Evolutionary conservation across 345 rosid species (phyloP), one percentile per base, ranked within the genome.

Genomic region (Cardamine resedifolia): DNA sequence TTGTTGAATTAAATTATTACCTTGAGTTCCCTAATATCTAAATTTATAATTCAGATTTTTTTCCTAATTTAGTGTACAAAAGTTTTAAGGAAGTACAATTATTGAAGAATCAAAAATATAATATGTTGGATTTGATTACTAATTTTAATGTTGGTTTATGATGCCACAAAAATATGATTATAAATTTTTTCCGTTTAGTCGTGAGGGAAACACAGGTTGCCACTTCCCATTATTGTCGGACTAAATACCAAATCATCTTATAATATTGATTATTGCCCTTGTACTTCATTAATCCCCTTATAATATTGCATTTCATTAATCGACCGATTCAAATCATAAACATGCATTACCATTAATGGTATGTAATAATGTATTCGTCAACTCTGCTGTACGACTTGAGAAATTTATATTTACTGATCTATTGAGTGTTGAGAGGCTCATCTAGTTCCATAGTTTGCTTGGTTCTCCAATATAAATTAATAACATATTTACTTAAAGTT

Each of bases 121-220:
- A 41, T 61, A 9, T 15, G 21, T 23, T 24, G 15, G 2, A 61
- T 61, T 56, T 56, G 23, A 30, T 31, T 33, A 19, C 2, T 58
- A 21, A 1, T 38, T 23, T 41, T 39, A 26, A 19, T 44, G 7
- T 27, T 50, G 61, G 27, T 61, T 62, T 49, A 12, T 50, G 75
- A 39, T 21, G 61, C 24, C 23, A 38, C 53, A 11, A 9, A 39
- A 16, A 7, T 5, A 52, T 15, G 45, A 39, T 52, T 56, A 57
- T 45, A 5, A n/a, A n/a, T n/a, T 47, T 34, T 23, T 45, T 60
- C 0, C 51, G 78, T 28, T 2, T 39, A 43, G 73, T 67, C 68
- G 78, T 75, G 64, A 75, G 23, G 24, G 28, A 68, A 51, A 61
- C 68, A 68, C 74, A 62, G 3, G 65, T 75, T 61, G 64, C 74